Percentiles rank a stretch among this genome's conserved stretches.
Conservation (phyloP, 2,329 filamentous ascomycete genomes). For the Penicillium digitatum region DNA sequence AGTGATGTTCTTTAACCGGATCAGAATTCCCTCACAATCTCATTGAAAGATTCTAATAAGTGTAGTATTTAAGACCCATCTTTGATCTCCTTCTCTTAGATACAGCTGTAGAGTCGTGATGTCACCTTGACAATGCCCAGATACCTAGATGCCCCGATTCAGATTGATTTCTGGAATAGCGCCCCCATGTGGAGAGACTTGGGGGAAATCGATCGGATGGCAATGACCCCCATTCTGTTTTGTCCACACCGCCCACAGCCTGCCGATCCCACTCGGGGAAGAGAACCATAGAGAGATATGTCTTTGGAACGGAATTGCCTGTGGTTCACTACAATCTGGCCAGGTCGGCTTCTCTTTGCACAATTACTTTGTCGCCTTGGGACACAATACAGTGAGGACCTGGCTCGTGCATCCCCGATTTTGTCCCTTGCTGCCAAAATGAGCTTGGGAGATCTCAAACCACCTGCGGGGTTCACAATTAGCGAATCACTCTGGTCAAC, state of each 20-base stretch:
- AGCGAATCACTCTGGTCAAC: neutral
- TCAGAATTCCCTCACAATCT: neutral
- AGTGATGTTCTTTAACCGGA: neutral
- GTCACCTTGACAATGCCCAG: neutral
- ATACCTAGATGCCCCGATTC: neutral
- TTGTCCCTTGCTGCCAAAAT: constrained; percentile 1
- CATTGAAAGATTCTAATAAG: neutral
- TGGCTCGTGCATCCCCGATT: neutral
- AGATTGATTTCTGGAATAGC: neutral
- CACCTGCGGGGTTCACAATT: neutral
- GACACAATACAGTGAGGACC: neutral
- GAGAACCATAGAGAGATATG: neutral
- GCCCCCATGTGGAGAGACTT: constrained; percentile 2
- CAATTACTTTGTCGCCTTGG: neutral
- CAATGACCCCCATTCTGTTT: neutral
- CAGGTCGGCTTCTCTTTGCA: neutral
- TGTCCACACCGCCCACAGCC: neutral
- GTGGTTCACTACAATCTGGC: neutral
- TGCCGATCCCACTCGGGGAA: neutral
- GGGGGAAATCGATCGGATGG: neutral
- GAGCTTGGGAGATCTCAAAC: neutral
- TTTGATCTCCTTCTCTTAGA: neutral
- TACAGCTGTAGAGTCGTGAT: neutral
- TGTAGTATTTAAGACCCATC: neutral
- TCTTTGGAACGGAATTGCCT: neutral